Evolutionary conservation across 2,329 filamentous ascomycete species (phyloP).

Genomic region (Amesomyces nigricolor): DNA sequence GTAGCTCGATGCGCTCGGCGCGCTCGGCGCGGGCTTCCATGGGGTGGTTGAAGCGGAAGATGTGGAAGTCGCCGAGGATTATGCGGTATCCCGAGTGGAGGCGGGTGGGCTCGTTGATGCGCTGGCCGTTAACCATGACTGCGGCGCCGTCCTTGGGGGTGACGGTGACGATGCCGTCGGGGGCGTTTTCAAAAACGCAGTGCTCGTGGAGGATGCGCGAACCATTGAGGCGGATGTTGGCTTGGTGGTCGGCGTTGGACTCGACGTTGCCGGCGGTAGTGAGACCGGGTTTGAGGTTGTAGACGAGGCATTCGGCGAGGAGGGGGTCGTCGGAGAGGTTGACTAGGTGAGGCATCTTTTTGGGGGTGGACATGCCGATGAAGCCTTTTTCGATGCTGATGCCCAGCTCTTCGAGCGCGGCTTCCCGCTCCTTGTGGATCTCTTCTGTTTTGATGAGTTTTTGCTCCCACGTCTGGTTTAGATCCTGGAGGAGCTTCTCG

Average conservation of each 20-base stretch:
- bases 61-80: slow-evolving; percentile 96
- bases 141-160: slow-evolving; percentile 86
- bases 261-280: slow-evolving; percentile 95
- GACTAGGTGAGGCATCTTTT: slow-evolving; percentile 98
- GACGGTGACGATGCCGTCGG: slow-evolving; percentile 87
- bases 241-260: slow-evolving; percentile 64
- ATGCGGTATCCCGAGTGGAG: slow-evolving; percentile 90
- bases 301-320: slow-evolving; percentile 91
- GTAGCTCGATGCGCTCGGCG: slow-evolving; percentile 61
- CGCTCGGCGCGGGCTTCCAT: slow-evolving; percentile 91
- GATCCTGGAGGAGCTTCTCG: slow-evolving; percentile 89
- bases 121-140: slow-evolving; percentile 95
- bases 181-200: slow-evolving; percentile 82
- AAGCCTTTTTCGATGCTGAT: slow-evolving; percentile 99
- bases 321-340: slow-evolving; percentile 94
- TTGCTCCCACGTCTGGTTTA: slow-evolving; percentile 99
- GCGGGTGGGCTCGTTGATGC: slow-evolving; percentile 77
- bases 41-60: slow-evolving; percentile 97
- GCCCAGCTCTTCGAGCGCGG: slow-evolving; percentile 89
- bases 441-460: slow-evolving; percentile 92
- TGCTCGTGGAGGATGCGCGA: slow-evolving; percentile 89
- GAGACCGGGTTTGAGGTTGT: slow-evolving; percentile 92
- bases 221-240: slow-evolving; percentile 90
- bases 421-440: slow-evolving; percentile 95
- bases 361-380: slow-evolving; percentile 88